Conservation (phyloP, 495 filamentous ascomycete species). For the Xylaria venustula region DNA sequence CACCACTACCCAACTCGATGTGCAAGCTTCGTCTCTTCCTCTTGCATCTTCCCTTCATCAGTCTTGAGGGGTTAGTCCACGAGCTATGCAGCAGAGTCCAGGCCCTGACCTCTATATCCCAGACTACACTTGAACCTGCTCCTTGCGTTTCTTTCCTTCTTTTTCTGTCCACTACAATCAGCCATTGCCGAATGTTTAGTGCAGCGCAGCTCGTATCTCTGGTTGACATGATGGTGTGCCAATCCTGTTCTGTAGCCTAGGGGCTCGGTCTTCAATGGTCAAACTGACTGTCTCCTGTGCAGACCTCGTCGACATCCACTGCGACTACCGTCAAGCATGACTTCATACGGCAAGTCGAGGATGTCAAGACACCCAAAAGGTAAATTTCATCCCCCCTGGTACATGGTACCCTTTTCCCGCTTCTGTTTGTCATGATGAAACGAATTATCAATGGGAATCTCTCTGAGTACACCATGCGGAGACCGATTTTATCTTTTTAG, state of each 20-base stretch:
- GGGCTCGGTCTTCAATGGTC: neutral
- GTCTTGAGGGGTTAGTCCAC: slow-evolving; percentile 9
- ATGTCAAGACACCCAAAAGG: slow-evolving; percentile 86
- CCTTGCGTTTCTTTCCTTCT: neutral
- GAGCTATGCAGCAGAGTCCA: neutral
- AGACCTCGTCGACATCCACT: slow-evolving; percentile 67
- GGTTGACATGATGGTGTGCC: slow-evolving; percentile 28
- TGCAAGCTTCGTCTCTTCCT: slow-evolving; percentile 9
- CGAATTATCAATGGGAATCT: slow-evolving; percentile 99
- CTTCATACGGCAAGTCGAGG: slow-evolving; percentile 80
- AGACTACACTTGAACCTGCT: neutral
- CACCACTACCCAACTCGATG: slow-evolving; percentile 9
- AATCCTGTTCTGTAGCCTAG: neutral
- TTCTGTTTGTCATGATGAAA: slow-evolving; percentile 69
- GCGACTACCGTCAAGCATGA: slow-evolving; percentile 64
- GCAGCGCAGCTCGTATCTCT: slow-evolving; percentile 23
- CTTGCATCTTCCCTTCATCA: slow-evolving; percentile 5
- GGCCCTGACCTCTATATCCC: neutral
- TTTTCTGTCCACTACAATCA: neutral
- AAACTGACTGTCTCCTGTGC: slow-evolving; percentile 17
- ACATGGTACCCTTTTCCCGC: slow-evolving; percentile 10
- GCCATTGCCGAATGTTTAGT: slow-evolving; percentile 16
- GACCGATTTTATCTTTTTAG: slow-evolving; percentile 65
- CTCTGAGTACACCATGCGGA: slow-evolving; percentile 93
- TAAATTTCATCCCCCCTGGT: slow-evolving; percentile 40